Evolutionary conservation across 106 monocot genomes (phyloP).

Genomic region (Allium fistulosum): DNA sequence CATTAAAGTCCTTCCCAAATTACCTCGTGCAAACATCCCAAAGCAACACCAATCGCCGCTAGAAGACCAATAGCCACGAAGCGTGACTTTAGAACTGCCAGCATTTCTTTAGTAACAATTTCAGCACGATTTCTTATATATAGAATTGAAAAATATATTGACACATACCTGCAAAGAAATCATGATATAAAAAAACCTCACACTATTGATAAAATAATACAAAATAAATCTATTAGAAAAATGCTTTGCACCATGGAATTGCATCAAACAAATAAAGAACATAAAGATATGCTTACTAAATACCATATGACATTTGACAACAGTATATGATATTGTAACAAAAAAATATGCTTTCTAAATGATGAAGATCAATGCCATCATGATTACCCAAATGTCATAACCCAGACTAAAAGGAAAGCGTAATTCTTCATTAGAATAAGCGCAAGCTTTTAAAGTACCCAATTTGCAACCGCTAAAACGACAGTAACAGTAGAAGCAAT

Average conservation of each 20-base stretch:
- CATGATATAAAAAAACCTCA: not conserved
- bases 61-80: conserved; percentile 74
- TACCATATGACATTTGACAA: no score
- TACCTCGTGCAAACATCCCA: conserved; percentile 96
- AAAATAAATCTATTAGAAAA: not conserved
- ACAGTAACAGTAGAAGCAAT: conserved; percentile 49
- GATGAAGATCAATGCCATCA: not conserved
- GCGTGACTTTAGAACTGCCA: conserved; percentile 72
- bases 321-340: not conserved
- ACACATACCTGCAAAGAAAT: conserved; percentile 61
- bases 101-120: conserved; percentile 82
- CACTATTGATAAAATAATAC: not conserved
- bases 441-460: conserved; percentile 94
- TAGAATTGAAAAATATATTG: conserved; percentile 76
- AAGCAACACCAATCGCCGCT: conserved; percentile 87
- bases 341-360: not conserved
- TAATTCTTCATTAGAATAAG: conserved; percentile 90
- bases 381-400: conserved; percentile 87
- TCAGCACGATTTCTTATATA: conserved; percentile 43
- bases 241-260: not conserved
- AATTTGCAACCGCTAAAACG: conserved; percentile 61
- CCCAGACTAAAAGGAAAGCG: conserved; percentile 92
- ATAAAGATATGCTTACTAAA: not conserved
- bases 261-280: not conserved
- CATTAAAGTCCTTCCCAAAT: not conserved